Evolutionary conservation across 164 flowering plant genomes (phyloP), one percentile per base, ranked within the genome.

Genomic region (Dillenia suffruticosa): DNA sequence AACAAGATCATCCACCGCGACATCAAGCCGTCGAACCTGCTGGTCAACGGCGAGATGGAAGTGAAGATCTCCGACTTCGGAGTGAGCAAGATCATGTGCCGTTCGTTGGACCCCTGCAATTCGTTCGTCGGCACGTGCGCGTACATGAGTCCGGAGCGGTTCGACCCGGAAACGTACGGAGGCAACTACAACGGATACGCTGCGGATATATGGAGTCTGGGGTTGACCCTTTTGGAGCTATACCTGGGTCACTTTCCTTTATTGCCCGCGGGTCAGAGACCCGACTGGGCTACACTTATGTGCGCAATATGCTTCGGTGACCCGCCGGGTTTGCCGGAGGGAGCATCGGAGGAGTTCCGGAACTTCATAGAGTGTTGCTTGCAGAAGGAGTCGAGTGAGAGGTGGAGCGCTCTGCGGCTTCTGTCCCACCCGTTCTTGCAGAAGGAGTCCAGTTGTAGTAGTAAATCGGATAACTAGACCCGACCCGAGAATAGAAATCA

Each of bases 101-200:
- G 92, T 2, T 62, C 84, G 2, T 64, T 88, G 10, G 92, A 87
- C 10, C 72, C 88, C 4, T 87, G 92, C 70, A 83, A 78, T 22
- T 85, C 94, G 8, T 90, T 80, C 67, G 97, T 90, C 1, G 97
- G 94, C 2, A 90, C 97, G 0, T 84, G 86, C 61, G 94, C 93
- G 0, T 90, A 90, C 71, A 90, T 90, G 97, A 89, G 96, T 53
- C 96, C 93, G 1, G 96, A 89, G 61, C 65, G 93, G 54, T 85
- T 89, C 74, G 88, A 89, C 52, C 89, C 96, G 15, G 91, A 87
- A 8, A 68, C 83, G 0, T 76, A 82, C 62, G 91, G 91, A 0
- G 74, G 69, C 1, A 76, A 74, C 43, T 87, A 87, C 66, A 63
- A 87, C 46, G 96, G 84, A 0, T 89, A 79, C 50, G 82, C 90